Conservation (phyloP, 1,139 yeast genomes). For the Groenewaldozyma auringiensis region DNA sequence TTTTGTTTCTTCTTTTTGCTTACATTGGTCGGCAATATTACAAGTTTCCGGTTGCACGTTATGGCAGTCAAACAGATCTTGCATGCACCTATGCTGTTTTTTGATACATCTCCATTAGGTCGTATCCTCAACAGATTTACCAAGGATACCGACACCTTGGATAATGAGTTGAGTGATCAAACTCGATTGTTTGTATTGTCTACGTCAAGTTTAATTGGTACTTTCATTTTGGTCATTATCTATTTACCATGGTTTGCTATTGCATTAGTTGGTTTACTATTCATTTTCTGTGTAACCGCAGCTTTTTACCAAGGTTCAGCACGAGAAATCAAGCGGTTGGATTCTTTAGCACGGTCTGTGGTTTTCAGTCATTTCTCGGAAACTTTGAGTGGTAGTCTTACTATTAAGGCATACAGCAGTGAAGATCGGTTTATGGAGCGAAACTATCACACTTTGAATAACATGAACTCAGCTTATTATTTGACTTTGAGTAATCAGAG, state of each 20-base stretch:
- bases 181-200: conserved; percentile 42
- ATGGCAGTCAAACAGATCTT: conserved; percentile 55
- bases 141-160: conserved; percentile 77
- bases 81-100: conserved; percentile 64
- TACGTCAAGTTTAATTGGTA: conserved; percentile 50
- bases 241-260: conserved; percentile 74
- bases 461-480: conserved; percentile 66
- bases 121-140: conserved; percentile 67
- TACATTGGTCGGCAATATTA: conserved; percentile 45
- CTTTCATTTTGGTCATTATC: conserved; percentile 57
- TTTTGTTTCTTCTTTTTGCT: conserved; percentile 40
- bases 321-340: conserved; percentile 76
- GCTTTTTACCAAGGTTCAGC: conserved; percentile 69
- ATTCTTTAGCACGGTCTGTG: conserved; percentile 65
- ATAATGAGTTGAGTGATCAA: conserved; percentile 49
- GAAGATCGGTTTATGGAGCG: conserved; percentile 41
- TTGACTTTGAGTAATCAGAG: conserved; percentile 64
- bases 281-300: conserved; percentile 43
- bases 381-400: conserved; percentile 59
- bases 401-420: conserved; percentile 57
- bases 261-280: conserved; percentile 50
- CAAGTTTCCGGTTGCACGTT: conserved; percentile 29
- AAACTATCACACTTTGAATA: conserved; percentile 46
- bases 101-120: conserved; percentile 66
- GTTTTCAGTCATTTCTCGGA: conserved; percentile 77